Conservation (phyloP, 225 moss, liverwort and hornwort species). For the Physcomitrellopsis africana region DNA sequence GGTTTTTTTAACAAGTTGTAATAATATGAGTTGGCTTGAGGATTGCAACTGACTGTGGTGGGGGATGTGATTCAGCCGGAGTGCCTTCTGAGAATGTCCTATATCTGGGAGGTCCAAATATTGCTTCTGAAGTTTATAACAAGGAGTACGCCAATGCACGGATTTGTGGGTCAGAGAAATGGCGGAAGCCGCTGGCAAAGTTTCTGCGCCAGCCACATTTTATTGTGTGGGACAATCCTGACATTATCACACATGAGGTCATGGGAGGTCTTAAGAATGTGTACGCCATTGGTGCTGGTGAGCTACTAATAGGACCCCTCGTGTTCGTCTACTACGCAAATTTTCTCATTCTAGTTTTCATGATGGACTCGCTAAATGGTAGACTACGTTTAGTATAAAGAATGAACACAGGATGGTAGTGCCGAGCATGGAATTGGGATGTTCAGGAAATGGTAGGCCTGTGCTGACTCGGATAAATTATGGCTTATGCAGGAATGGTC, state of each 20-base stretch:
- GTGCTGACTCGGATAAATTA: neutral
- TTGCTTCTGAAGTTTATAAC: constrained; percentile 92
- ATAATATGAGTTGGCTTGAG: neutral
- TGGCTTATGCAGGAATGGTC: constrained; percentile 62
- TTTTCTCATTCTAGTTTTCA: too few relatives aligned
- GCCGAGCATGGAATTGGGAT: neutral
- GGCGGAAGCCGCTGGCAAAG: constrained; percentile 79
- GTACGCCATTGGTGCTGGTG: constrained; percentile 96
- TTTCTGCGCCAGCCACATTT: constrained; percentile 94
- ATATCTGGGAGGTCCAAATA: constrained; percentile 92
- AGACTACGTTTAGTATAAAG: too few relatives aligned
- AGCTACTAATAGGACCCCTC: constrained; percentile 1
- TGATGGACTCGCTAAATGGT: too few relatives aligned
- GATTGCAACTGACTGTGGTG: neutral
- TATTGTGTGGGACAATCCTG: constrained; percentile 95
- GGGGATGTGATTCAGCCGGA: constrained; percentile 60
- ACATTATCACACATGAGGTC: constrained; percentile 90
- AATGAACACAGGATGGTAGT: too few relatives aligned
- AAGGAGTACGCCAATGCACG: constrained; percentile 96
- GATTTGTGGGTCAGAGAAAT: constrained; percentile 89
- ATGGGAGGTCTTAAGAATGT: constrained; percentile 99
- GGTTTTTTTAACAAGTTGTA: too few relatives aligned
- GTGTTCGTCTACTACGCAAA: too few relatives aligned
- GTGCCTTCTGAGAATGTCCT: constrained; percentile 81
- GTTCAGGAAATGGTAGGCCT: neutral